Evolutionary conservation across 2,329 filamentous ascomycete genomes (phyloP).

Genomic region (Westerdykella sp.): DNA sequence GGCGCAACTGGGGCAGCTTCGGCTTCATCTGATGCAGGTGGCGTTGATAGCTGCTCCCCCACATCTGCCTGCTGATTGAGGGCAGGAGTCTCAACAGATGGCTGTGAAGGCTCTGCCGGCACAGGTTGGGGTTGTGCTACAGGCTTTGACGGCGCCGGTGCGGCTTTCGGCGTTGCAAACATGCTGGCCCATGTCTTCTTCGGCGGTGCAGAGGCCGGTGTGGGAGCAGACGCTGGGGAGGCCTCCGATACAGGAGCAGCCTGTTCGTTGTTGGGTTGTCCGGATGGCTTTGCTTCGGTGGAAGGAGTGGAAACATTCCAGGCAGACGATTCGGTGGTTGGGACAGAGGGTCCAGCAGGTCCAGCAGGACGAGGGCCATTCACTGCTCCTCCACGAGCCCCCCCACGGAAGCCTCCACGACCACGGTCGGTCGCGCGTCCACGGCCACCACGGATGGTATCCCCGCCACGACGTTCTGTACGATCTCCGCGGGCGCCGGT

Average conservation of each 20-base stretch:
- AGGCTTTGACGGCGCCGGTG: constrained; percentile 35
- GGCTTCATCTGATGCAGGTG: constrained; percentile 35
- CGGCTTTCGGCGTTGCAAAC: constrained; percentile 48
- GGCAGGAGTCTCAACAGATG: constrained; percentile 33
- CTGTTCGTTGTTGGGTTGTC: constrained; percentile 15
- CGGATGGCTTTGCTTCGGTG: constrained; percentile 23
- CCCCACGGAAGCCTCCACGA: constrained; percentile 50
- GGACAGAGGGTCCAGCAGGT: constrained; percentile 54
- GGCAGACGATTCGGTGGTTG: constrained; percentile 62
- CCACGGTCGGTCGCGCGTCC: constrained; percentile 56
- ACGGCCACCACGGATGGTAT: constrained; percentile 48
- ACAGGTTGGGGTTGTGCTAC: constrained; percentile 31
- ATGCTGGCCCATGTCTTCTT: constrained; percentile 52
- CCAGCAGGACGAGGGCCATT: constrained; percentile 52
- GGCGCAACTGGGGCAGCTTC: constrained; percentile 23
- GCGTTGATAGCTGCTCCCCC: constrained; percentile 38
- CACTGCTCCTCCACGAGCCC: constrained; percentile 57
- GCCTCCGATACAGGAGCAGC: constrained; percentile 10
- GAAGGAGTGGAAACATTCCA: constrained; percentile 47
- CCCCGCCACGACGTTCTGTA: constrained; percentile 25
- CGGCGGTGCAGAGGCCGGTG: constrained; percentile 24
- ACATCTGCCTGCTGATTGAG: constrained; percentile 34
- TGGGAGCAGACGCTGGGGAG: constrained; percentile 23
- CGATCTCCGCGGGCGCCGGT: constrained; percentile 19
- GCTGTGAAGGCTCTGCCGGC: constrained; percentile 32